Evolutionary conservation across 2,329 filamentous ascomycete species (phyloP).

Genomic region (Cladosporium sp.): DNA sequence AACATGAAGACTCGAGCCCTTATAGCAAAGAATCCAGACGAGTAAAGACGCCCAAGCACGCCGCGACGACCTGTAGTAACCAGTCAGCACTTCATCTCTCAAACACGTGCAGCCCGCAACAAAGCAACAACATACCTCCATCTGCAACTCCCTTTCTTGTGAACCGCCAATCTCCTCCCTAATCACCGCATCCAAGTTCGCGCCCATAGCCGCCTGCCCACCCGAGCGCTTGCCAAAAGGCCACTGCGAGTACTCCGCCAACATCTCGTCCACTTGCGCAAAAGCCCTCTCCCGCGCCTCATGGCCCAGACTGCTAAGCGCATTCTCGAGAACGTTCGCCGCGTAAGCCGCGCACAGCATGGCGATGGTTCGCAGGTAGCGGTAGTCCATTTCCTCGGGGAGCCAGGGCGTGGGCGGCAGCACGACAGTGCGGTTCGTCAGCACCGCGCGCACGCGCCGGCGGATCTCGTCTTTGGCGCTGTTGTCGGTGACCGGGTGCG

Average conservation of each 20-base stretch:
- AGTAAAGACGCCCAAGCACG: conserved; percentile 96
- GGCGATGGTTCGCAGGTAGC: conserved; percentile 84
- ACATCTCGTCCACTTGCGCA: conserved; percentile 91
- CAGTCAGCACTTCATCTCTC: conserved; percentile 28
- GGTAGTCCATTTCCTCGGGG: conserved; percentile 90
- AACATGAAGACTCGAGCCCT: conserved; percentile 23
- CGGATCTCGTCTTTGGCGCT: conserved; percentile 98
- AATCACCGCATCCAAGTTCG: conserved; percentile 86
- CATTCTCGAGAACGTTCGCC: conserved; percentile 96
- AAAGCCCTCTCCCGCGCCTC: conserved; percentile 93
- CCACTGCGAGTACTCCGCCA: conserved; percentile 97
- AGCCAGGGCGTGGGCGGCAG: conserved; percentile 84
- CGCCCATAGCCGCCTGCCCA: conserved; percentile 80
- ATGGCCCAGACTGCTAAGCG: conserved; percentile 88
- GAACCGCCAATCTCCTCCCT: conserved; percentile 80
- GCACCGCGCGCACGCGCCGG: conserved; percentile 84
- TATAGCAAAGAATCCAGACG: conserved; percentile 93
- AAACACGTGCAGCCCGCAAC: conserved; percentile 6
- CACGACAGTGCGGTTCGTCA: conserved; percentile 92
- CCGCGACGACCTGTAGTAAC: conserved; percentile 69
- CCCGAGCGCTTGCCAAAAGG: conserved; percentile 81
- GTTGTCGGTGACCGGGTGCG: conserved; percentile 92
- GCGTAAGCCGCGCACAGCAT: conserved; percentile 99
- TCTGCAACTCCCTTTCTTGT: conserved; percentile 92
- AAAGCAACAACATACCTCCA: conserved; percentile 65